Evolutionary conservation across 306 rosid species (phyloP), one percentile per base, ranked within the genome.

Genomic region (Myrica gale): DNA sequence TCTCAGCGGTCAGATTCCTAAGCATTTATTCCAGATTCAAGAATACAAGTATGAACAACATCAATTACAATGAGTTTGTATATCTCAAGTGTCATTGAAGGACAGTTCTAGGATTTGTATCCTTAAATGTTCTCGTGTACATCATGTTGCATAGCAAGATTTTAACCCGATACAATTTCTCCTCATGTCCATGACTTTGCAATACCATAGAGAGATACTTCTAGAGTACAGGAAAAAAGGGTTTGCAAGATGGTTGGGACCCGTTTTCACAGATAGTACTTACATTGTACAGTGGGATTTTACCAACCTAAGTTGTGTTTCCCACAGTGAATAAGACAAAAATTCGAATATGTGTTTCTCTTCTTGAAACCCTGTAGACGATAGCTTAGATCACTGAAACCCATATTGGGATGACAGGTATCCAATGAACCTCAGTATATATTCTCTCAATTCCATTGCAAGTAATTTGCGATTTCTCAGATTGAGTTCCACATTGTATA

Each of bases 1-100:
- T 87, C 88, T 96, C 68, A 79, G 54, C 50, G 99, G 99, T 77
- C 85, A 75, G 83, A 89, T 96, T 86, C 99, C 99, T 5, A 85
- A 76, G 72, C 74, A 65, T 79, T 76, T 96, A 76, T 87, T 88
- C 73, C 55, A 75, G 39, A 74, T 92, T 80, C 57, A 85, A 57
- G 92, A 85, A 77, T 92, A 88, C 96, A 90, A 96, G 99, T 94
- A 92, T 5, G 96, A 70, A 76, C 46, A 45, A 72, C 75, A 20
- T 9, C 41, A 77, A 80, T 51, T 77, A 66, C 74, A 69, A 53
- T 74, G 78, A 48, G 5, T 68, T 10, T 17, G 66, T 58, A 50
- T 17, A 44, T 73, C 71, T 71, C 66, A 51, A 72, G 20, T 46
- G 56, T 68, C 46, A 39, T 56, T 45, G 13, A 51, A 62, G 23